Conservation (phyloP, 139 green algal genomes). For the Spirogloea muscicola region DNA sequence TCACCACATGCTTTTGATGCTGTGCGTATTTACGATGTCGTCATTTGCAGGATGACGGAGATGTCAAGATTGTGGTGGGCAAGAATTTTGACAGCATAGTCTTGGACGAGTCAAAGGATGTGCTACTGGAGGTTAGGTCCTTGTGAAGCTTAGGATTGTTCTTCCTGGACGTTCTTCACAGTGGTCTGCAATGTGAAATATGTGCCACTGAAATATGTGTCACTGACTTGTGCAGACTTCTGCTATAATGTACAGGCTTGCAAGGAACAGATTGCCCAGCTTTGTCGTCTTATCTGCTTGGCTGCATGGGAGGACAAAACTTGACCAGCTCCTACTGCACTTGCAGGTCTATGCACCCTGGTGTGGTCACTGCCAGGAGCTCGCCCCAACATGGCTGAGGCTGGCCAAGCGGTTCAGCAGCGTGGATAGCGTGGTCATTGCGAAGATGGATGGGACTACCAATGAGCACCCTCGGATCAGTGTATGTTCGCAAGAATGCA, state of each 20-base stretch:
- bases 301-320: too few relatives aligned
- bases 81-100: conserved; percentile 50
- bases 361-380: conserved; percentile 82
- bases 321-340: too few relatives aligned
- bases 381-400: conserved; percentile 79
- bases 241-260: too few relatives aligned
- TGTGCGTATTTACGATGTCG: too few relatives aligned
- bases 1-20: not conserved
- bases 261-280: too few relatives aligned
- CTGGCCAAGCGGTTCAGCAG: conserved; percentile 74
- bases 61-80: conserved; percentile 49
- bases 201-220: too few relatives aligned
- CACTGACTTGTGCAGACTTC: too few relatives aligned
- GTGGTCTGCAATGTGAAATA: too few relatives aligned
- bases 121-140: conserved; percentile 47
- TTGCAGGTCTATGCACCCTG: conserved; percentile 82
- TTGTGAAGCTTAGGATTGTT: too few relatives aligned
- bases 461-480: conserved; percentile 42
- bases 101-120: conserved; percentile 48
- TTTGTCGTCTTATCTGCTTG: too few relatives aligned
- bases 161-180: too few relatives aligned
- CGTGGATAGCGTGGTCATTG: conserved; percentile 51
- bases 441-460: conserved; percentile 57
- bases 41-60: too few relatives aligned
- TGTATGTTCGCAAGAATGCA: conserved; percentile 22